A percentile compares a stretch with the other conserved stretches of the same genome.
These are phyloP conservation scores for Epichloe festucae DNA, from an alignment of 2,329 filamentous ascomycete genomes.

Conservation along the genomic window DNA sequence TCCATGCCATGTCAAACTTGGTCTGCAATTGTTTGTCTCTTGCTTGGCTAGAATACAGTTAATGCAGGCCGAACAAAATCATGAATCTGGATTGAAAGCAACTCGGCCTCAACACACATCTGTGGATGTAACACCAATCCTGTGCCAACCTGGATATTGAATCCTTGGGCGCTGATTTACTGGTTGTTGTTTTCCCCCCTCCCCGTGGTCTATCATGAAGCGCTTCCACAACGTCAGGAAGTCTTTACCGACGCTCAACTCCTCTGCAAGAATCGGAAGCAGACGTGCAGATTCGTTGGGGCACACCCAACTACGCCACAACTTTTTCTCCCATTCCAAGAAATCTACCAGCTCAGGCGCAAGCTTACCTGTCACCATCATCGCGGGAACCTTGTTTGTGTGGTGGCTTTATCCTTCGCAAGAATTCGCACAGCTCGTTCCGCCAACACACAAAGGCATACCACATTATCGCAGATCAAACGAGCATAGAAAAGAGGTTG, in stretches of 20 bases:
- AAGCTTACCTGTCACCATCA: constrained; percentile 19
- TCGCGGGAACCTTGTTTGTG: constrained; percentile 24
- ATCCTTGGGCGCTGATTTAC: background rate
- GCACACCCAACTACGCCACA: background rate
- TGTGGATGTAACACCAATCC: background rate
- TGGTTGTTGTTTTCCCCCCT: background rate
- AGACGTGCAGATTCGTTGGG: background rate
- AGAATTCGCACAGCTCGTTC: constrained; percentile 26
- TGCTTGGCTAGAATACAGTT: background rate
- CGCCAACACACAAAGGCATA: background rate
- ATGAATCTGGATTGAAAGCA: background rate
- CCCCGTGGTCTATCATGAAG: constrained; percentile 5
- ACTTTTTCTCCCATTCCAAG: constrained; percentile 3
- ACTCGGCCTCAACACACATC: too few relatives aligned
- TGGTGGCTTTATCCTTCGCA: constrained; percentile 32
- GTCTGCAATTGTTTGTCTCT: background rate
- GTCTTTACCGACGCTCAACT: constrained; percentile 3
- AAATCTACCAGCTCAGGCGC: background rate
- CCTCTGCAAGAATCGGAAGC: background rate
- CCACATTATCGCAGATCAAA: background rate
- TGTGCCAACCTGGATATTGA: background rate
- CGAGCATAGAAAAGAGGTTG: background rate
- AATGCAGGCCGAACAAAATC: background rate
- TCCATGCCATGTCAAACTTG: background rate
- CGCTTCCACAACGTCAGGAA: constrained; percentile 5